Evolutionary conservation across 306 rosid species (phyloP).

Genomic region (Casuarina equisetifolia): DNA sequence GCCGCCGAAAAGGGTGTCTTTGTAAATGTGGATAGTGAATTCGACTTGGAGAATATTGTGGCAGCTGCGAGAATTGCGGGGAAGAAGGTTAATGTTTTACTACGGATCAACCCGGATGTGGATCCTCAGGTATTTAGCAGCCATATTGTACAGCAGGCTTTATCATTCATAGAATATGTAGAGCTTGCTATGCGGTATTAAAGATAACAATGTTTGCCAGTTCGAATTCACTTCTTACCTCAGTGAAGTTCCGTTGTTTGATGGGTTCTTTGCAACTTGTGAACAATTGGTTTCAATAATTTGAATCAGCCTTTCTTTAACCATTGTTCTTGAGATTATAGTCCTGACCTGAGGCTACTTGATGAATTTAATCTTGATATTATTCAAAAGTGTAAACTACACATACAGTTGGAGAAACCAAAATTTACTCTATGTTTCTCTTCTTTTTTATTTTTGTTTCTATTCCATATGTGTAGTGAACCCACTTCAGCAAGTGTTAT

Average conservation of each 20-base stretch:
- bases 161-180: neutral
- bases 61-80: slow-evolving; percentile 77
- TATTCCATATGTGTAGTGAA: too few species aligned
- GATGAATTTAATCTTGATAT: too few species aligned
- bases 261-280: neutral
- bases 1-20: slow-evolving; percentile 86
- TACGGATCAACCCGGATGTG: slow-evolving; percentile 91
- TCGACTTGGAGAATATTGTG: slow-evolving; percentile 86
- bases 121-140: slow-evolving; percentile 75
- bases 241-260: neutral
- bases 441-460: too few species aligned
- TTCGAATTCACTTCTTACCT: neutral
- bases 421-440: too few species aligned
- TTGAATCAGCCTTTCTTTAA: neutral
- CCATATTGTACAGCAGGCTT: neutral
- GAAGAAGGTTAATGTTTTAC: slow-evolving; percentile 73
- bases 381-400: too few species aligned
- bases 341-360: too few species aligned
- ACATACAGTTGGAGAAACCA: too few species aligned
- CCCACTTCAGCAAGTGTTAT: too few species aligned
- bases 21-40: slow-evolving; percentile 86
- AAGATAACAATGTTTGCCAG: neutral
- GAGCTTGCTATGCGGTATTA: slow-evolving; percentile 17
- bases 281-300: neutral
- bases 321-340: neutral